Conservation (phyloP, 805 yeast species). For the Suhomyces faveliae region DNA sequence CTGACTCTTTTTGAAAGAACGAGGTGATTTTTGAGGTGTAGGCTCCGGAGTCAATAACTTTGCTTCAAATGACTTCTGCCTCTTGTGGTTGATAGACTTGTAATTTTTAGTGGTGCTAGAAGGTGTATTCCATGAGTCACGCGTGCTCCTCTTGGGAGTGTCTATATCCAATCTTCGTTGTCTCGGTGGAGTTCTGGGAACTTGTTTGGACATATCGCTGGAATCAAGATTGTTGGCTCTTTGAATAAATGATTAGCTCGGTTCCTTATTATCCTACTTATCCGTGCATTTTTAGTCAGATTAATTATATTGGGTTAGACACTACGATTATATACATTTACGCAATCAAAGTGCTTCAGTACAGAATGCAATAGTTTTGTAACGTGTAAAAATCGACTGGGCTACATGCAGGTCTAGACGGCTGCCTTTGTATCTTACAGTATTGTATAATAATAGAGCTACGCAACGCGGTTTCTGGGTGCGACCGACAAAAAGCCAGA, state of each 20-base stretch:
- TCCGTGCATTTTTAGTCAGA: neutral
- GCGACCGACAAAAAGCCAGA: neutral
- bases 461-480: neutral
- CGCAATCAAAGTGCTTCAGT: neutral
- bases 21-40: slow-evolving; percentile 10
- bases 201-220: neutral
- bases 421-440: neutral
- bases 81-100: neutral
- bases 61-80: slow-evolving; percentile 7
- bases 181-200: slow-evolving; percentile 10
- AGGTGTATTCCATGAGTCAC: slow-evolving; percentile 1
- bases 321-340: neutral
- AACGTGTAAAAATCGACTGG: neutral
- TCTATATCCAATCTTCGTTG: neutral
- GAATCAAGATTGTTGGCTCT: neutral
- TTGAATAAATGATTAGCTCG: neutral
- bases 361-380: neutral
- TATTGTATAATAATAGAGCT: neutral
- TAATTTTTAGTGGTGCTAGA: slow-evolving; percentile 1
- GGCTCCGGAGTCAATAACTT: slow-evolving; percentile 8
- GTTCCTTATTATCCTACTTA: neutral
- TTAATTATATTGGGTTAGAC: neutral
- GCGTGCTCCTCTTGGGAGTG: neutral
- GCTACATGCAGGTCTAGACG: slow-evolving; percentile 3
- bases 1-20: slow-evolving; percentile 2